Base-by-base conservation (phyloP, 768 basidiomycete genomes). In the Boletus pseudo-olivaceus region DNA sequence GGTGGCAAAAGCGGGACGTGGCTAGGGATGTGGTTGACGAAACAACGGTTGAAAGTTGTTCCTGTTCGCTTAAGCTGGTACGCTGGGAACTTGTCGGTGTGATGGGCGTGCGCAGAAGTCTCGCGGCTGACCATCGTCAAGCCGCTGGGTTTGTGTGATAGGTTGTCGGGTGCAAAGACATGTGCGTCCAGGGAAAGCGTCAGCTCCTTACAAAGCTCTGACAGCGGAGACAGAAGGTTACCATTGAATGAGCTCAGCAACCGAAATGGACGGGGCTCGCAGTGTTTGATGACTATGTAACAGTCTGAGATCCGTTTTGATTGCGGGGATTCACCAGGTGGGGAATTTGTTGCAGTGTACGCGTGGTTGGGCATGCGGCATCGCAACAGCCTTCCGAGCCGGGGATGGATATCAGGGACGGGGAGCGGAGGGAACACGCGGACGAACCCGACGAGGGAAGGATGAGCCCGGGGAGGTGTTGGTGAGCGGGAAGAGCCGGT, bases 401-500 rank as follows among this genome's bases (percentile, higher is more conserved):
- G 47, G 47, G 47, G 47, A 48, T 38, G 33, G 44, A 9, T 33
- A 15, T 27, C 49, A 56, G 64, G 64, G 57, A 20, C 19, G 47
- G 33, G 12, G 4, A 37, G 51, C 17, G 58, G 46, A 46, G 53
- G 54, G 56, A 55, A 60, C 43, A 37, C 39, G 47, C 58, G 66
- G 65, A 53, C 33, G 27, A 47, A 51, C 46, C 64, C 61, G 65
- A 62, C 32, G 40, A 9, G 23, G 52, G 5, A 27, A 40, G 38
- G 23, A 27, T n/a, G 35, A 29, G 48, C 3, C 15, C 51, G 47
- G 45, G 34, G 8, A 17, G 37, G 15, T 9, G 17, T 27, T 46
- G 23, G 43, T 34, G 43, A 11, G 48, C 66, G 67, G 67, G 34
- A 46, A 15, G 26, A 50, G 40, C 67, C 67, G 69, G 62, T 71